Conservation (phyloP, 768 basidiomycete species). For the Calvatia gigantea region DNA sequence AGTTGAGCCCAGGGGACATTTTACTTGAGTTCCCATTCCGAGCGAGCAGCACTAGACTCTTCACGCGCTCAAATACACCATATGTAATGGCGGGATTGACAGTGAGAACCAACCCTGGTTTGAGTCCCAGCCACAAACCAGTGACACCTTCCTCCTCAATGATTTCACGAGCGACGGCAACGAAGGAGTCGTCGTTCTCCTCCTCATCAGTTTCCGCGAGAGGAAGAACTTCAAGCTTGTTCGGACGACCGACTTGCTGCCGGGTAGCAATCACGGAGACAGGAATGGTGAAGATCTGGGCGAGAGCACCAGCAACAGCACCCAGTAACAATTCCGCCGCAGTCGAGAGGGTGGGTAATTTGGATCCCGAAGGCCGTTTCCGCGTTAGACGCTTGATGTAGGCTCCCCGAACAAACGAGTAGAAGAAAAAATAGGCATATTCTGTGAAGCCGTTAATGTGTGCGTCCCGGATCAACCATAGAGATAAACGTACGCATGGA, state of each 20-base stretch:
- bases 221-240: slow-evolving; percentile 11
- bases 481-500: slow-evolving; percentile 75
- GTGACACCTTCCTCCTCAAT: slow-evolving; percentile 83
- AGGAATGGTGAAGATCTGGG: slow-evolving; percentile 97
- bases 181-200: slow-evolving; percentile 63
- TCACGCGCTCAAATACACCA: slow-evolving; percentile 90
- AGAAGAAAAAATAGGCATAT: slow-evolving; percentile 99
- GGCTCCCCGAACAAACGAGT: slow-evolving; percentile 82
- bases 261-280: slow-evolving; percentile 97
- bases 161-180: slow-evolving; percentile 80
- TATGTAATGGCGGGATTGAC: slow-evolving; percentile 98
- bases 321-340: slow-evolving; percentile 83
- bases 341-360: slow-evolving; percentile 62
- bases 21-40: slow-evolving; percentile 48
- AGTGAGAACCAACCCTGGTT: slow-evolving; percentile 91
- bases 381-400: slow-evolving; percentile 71
- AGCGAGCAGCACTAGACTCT: slow-evolving; percentile 63
- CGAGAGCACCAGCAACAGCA: slow-evolving; percentile 88
- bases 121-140: slow-evolving; percentile 91
- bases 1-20: slow-evolving; percentile 74
- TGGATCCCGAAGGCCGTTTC: slow-evolving; percentile 57
- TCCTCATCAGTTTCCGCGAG: slow-evolving; percentile 20
- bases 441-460: slow-evolving; percentile 41
- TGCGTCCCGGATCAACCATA: slow-evolving; percentile 7
- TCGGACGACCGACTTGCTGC: slow-evolving; percentile 77